Conservation (phyloP, 257 asterid genomes). For the Ajuga chamaepitys region DNA sequence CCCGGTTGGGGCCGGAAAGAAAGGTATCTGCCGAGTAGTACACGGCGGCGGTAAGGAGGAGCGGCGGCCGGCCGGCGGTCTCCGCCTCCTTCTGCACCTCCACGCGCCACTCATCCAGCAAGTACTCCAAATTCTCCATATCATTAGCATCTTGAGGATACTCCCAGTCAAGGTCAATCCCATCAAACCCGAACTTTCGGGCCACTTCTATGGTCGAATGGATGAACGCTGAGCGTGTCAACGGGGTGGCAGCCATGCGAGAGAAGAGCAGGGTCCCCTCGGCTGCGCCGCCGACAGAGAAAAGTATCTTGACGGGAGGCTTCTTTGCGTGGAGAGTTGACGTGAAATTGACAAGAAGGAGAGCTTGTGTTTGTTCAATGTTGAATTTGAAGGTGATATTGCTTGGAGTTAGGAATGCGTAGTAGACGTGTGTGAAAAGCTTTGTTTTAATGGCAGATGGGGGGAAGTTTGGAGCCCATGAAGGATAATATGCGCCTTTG, state of each 20-base stretch:
- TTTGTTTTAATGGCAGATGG: constrained; percentile 52
- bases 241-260: constrained; percentile 34
- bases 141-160: constrained; percentile 41
- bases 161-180: constrained; percentile 85
- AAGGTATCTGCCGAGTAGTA: constrained; percentile 53
- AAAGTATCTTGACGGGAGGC: constrained; percentile 39
- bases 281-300: constrained; percentile 65
- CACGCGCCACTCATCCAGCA: constrained; percentile 59
- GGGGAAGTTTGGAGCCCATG: constrained; percentile 35
- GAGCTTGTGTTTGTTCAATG: constrained; percentile 31
- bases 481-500: constrained; percentile 66
- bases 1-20: constrained; percentile 27
- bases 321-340: constrained; percentile 40
- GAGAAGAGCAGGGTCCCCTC: constrained; percentile 37
- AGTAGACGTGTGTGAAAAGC: constrained; percentile 57
- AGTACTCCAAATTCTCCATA: constrained; percentile 41
- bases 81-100: constrained; percentile 39
- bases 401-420: constrained; percentile 58
- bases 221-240: constrained; percentile 39
- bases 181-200: constrained; percentile 52
- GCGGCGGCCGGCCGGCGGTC: constrained; percentile 23
- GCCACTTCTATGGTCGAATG: constrained; percentile 61
- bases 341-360: constrained; percentile 39
- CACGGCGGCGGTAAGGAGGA: constrained; percentile 78
- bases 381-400: constrained; percentile 36